Percentiles rank a stretch among this genome's conserved stretches.
phyloP scores from a whole-genome alignment of 176 grass and related monocot species.

The Calamus simplicifolius region DNA sequence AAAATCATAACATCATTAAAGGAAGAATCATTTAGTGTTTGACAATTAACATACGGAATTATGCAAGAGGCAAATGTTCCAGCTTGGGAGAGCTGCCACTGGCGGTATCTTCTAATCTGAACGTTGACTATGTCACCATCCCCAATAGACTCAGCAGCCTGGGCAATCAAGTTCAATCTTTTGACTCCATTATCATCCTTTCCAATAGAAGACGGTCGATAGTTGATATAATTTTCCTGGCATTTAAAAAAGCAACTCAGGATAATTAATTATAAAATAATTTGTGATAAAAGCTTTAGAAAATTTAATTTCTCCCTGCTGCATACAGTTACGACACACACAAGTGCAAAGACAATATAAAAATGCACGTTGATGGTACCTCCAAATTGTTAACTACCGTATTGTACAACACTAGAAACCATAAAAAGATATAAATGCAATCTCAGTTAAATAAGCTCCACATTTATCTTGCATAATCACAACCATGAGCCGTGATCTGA shows the following conservation, averaged over 20 bases:
- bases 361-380: too few species aligned
- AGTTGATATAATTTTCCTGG: constrained; percentile 99
- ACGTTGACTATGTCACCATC: constrained; percentile 95
- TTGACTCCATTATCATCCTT: constrained; percentile 97
- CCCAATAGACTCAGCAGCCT: constrained; percentile 74
- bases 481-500: too few species aligned
- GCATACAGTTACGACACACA: too few species aligned
- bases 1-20: constrained; percentile 4
- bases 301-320: too few species aligned
- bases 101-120: constrained; percentile 96
- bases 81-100: constrained; percentile 95
- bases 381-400: too few species aligned
- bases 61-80: constrained; percentile 86
- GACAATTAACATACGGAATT: constrained; percentile 68
- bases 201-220: constrained; percentile 58
- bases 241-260: constrained; percentile 8
- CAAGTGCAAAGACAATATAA: too few species aligned
- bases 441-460: too few species aligned
- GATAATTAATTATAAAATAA: too few species aligned
- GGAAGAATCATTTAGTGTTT: constrained; percentile 1
- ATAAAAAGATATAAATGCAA: too few species aligned
- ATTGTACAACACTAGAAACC: too few species aligned
- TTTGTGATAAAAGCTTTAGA: too few species aligned
- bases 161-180: constrained; percentile 78
- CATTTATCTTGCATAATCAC: too few species aligned